Evolutionary conservation across 1,139 yeast genomes (phyloP), one percentile per base, ranked within the genome.

Genomic region (Saccharomyces hybrid): DNA sequence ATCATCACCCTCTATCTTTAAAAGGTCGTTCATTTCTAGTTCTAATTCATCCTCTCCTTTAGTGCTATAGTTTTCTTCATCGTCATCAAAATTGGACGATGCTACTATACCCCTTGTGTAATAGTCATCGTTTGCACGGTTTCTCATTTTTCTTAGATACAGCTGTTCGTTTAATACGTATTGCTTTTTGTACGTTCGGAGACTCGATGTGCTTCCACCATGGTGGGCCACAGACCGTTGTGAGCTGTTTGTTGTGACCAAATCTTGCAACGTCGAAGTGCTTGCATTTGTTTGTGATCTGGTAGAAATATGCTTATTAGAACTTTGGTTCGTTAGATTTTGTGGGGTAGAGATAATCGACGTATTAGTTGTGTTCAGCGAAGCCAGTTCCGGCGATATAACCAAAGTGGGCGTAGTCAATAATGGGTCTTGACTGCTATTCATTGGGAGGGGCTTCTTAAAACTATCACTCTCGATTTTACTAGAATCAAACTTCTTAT

Each of bases 101-200:
- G 74, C 67, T 0, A 71, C 68, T 50, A 83, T 80, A 2, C 85
- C 86, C 61, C 81, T 81, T 4, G 86, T 83, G 63, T 83, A 82
- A 64, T 83, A 85, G 61, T 86, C 95, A 66, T 87, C 89, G 11
- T 75, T 79, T 50, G 77, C 72, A 62, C 82, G 86, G 61, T 84
- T 83, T 55, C 81, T 78, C 64, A 88, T 79, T 64, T 82, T 81
- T 56, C 80, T 79, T 54, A 88, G 69, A 66, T 88, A 88, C 0
- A 84, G 81, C 62, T 79, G 78, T 67, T 88, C 95, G 64, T 87
- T 93, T 2, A 83, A 61, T 3, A 68, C 62, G 52, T 72, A 71
- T 52, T 70, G 72, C 47, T 66, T 67, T 54, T 65, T 65, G 52
- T 57, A 61, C 5, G 67, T 58, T 46, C 65, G 57, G 21, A 57